Base-by-base conservation (phyloP, 768 basidiomycete genomes). In the Suillus weaverae region DNA sequence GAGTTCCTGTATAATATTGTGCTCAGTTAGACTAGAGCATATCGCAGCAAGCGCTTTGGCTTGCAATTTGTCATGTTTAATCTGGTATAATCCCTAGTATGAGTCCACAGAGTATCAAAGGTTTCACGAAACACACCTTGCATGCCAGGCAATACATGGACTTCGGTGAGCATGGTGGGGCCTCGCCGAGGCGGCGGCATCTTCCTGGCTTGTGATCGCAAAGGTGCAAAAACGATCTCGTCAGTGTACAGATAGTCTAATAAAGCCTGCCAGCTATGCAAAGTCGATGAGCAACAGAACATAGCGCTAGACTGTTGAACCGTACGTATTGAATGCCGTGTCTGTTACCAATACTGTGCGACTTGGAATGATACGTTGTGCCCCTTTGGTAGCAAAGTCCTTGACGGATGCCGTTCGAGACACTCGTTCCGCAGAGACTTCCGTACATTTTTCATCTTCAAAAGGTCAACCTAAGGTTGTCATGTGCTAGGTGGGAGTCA, bases 111-210 rank as follows among this genome's bases (percentile, higher is more conserved):
- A 20, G 3, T 33, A 30, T 20, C 56, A 33, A 41, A 16, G 22
- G 6, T 32, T 44, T 61, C 14, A 13, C 0, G 18, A 26, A 0
- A 60, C 68, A 36, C 36, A 77, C 79, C 67, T 78, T 77, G 46
- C 69, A 65, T 5, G 79, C 78, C 14, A 80, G 63, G 5, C 79
- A 73, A 62, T 78, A 80, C 74, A 80, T 79, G 1, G 78, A 80
- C 48, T 80, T 80, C 0, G 77, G 74, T 1, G 77, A 79, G 50
- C 77, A 78, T 9, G 57, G 39, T 6, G 53, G 22, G 4, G 43
- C 13, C n/a, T 63, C 35, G 16, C 26, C 2, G 8, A 63, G 48
- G 32, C 35, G 32, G 41, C 4, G 22, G 13, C 2, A 30, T 20
- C 5, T 53, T 14, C n/a, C 64, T n/a, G 56, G 38, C 57, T 53